Evolutionary conservation across 805 yeast genomes (phyloP).

Genomic region (Scheffersomyces lignosus): DNA sequence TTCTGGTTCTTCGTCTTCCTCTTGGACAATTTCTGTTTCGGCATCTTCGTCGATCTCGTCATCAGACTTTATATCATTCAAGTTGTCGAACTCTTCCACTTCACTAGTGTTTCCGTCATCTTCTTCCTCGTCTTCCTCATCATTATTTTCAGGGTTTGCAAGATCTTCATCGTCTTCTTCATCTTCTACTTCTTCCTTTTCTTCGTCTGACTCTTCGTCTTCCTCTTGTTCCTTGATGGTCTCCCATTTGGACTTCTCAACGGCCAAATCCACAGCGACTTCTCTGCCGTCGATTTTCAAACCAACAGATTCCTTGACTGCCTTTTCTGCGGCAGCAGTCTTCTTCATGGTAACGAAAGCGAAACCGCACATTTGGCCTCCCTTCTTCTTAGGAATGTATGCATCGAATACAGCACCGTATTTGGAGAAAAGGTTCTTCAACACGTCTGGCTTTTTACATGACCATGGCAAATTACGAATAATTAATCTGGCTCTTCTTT

Average conservation of each 20-base stretch:
- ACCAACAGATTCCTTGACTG: slow-evolving; percentile 72
- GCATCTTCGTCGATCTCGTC: slow-evolving; percentile 30
- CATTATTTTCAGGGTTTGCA: slow-evolving; percentile 30
- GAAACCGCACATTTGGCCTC: slow-evolving; percentile 91
- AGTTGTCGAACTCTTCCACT: slow-evolving; percentile 29
- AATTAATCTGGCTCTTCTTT: slow-evolving; percentile 83
- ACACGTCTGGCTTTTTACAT: slow-evolving; percentile 70
- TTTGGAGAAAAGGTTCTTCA: slow-evolving; percentile 67
- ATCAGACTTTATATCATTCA: slow-evolving; percentile 34
- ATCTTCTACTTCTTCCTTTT: slow-evolving; percentile 37
- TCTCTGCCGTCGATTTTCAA: slow-evolving; percentile 84
- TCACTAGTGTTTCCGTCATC: slow-evolving; percentile 27
- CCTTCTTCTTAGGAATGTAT: slow-evolving; percentile 81
- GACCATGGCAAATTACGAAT: slow-evolving; percentile 97
- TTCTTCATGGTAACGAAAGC: slow-evolving; percentile 92
- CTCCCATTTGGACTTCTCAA: slow-evolving; percentile 86
- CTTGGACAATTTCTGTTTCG: slow-evolving; percentile 34
- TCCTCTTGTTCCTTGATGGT: slow-evolving; percentile 41
- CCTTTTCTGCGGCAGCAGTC: slow-evolving; percentile 71
- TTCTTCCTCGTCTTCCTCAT: slow-evolving; percentile 29
- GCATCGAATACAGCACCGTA: slow-evolving; percentile 90
- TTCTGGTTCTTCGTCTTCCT: slow-evolving; percentile 26
- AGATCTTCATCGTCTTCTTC: slow-evolving; percentile 40
- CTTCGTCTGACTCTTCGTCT: slow-evolving; percentile 40
- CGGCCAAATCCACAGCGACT: slow-evolving; percentile 92